Base-by-base conservation (phyloP, 805 yeast genomes). In the Ogataea ganodermae region DNA sequence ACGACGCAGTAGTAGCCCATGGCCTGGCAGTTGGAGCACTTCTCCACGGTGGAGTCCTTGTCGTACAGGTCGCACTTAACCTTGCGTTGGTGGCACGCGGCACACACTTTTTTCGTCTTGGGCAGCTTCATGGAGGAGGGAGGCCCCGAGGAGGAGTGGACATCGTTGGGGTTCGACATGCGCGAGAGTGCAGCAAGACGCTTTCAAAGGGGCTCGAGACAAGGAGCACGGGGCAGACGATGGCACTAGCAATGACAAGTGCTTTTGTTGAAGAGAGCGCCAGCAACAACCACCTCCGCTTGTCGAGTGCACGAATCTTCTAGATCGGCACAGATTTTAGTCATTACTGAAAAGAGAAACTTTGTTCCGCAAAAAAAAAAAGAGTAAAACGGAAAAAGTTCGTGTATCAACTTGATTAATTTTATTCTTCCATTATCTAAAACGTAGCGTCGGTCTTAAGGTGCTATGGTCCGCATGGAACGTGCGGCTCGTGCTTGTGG, bases 1-100 rank as follows among this genome's bases (percentile, higher is more conserved):
- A 83, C 73, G 30, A 71, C 70, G 66, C 88, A 85, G 48, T 81
- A 88, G 62, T 85, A 79, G 6, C 85, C 84, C 63, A 83, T 82
- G 3, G 84, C 80, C 42, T 77, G 69, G 58, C 89, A 83, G 62
- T 82, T 83, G 22, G 87, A 76, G 58, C 84, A 79, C 2, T 83
- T 83, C 62, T 74, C 72, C 17, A 26, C 37, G 4, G 32, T 14
- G n/a, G 50, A 46, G n/a, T 23, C 26, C 31, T 51, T 75, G 74
- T 42, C 70, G 66, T 18, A 73, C 83, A 24, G 83, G 57, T 81
- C 86, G 65, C 91, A 84, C 16, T 89, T 74, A 9, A 84, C 89
- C 56, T 84, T 84, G 28, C 90, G 70, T 4, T 82, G 74, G 48
- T 86, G 83, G 61, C 90, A 85, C 18, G 83, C 86, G 27, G 77